Evolutionary conservation across 768 basidiomycete species (phyloP), one percentile per base, ranked within the genome.

Genomic region (Jaapia argillacea): DNA sequence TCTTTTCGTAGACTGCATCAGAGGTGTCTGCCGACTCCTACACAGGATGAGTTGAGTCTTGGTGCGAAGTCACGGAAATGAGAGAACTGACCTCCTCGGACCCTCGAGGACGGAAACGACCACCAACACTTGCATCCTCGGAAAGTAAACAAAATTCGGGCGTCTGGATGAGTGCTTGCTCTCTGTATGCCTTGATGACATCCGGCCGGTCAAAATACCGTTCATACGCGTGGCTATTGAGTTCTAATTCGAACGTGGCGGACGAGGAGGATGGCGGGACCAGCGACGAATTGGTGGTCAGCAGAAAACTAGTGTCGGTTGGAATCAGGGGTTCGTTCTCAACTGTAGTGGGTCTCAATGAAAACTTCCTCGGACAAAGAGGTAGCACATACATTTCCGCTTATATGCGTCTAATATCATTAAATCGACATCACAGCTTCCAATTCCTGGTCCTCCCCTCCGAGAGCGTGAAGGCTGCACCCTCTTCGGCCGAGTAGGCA

Each of bases 321-420:
- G 86, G 81, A 36, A 92, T 77, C 42, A 85, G 66, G 1, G 79
- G 77, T 45, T 84, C 77, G 48, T 74, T 79, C 57, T 85, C 86
- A 44, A 71, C 85, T 89, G 54, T 22, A 20, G 22, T 39, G 47
- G 41, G 27, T 43, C 46, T 55, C 42, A 42, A 47, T 33, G 38
- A 43, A 52, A 20, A 24, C 40, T 37, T 16, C 28, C 23, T 23
- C 25, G 5, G 41, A 43, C 14, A 37, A 36, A 40, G 44, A 48
- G 45, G n/a, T n/a, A 41, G 46, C 44, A 72, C 80, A 56, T 58
- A 90, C 90, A 66, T 69, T 78, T 81, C 61, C 77, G 76, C 63
- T 78, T 77, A 54, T 83, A 72, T 49, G 81, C 83, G 52, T 91
- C 88, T 49, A 90, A 61, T 58, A 93, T 85, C 77, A 88, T 80